Conservation (phyloP, 306 rosid genomes). For the Inga leiocalycina region DNA sequence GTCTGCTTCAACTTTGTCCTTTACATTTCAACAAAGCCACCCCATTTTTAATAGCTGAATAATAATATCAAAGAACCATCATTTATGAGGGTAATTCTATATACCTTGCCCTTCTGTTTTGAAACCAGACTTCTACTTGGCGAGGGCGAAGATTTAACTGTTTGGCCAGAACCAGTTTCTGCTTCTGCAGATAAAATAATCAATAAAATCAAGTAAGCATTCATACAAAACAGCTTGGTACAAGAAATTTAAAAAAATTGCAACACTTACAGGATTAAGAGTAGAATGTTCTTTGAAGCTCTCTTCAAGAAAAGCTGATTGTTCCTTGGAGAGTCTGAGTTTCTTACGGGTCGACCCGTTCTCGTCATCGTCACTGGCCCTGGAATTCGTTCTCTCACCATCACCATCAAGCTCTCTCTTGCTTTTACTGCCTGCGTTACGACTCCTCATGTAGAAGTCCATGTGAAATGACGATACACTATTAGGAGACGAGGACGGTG, state of each 20-base stretch:
- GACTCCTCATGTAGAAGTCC: conserved; percentile 57
- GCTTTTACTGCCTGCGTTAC: conserved; percentile 37
- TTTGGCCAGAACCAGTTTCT: conserved; percentile 80
- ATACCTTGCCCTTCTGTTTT: conserved; percentile 98
- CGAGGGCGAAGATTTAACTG: conserved; percentile 92
- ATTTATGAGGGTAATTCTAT: neutral
- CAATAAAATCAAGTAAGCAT: neutral
- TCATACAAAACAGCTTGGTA: neutral
- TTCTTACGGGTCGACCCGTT: conserved; percentile 83
- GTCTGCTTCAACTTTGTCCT: conserved; percentile 99
- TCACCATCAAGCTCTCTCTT: conserved; percentile 67
- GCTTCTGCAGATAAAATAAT: conserved; percentile 58
- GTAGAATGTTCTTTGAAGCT: conserved; percentile 94
- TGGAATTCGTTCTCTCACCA: conserved; percentile 55
- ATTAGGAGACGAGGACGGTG: conserved; percentile 78
- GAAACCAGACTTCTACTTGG: conserved; percentile 99
- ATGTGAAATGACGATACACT: conserved; percentile 73
- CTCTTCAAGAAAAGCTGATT: conserved; percentile 90
- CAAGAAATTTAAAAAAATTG: neutral
- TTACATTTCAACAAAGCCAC: neutral
- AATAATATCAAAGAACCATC: neutral
- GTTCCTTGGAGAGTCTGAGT: conserved; percentile 86
- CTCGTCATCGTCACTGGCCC: conserved; percentile 85
- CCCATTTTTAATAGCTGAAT: neutral
- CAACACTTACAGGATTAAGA: conserved; percentile 77